Percentiles rank a stretch among this genome's conserved stretches.
These are phyloP conservation scores for Neofusicoccum umdonicola DNA, from an alignment of 2,329 filamentous ascomycete species.

Conservation along the genomic window DNA sequence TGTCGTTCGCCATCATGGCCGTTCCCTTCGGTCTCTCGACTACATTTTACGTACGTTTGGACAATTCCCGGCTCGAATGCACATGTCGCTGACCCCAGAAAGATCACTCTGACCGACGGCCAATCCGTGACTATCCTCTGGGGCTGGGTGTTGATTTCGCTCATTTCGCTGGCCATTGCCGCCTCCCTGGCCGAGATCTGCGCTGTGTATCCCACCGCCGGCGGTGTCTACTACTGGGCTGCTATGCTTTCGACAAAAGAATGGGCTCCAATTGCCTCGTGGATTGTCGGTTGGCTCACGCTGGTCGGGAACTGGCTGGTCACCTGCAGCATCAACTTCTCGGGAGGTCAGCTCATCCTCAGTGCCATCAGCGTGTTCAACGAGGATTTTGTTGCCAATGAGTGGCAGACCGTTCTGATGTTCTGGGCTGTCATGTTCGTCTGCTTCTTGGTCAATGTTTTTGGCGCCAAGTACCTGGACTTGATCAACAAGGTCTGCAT, in stretches of 20 bases:
- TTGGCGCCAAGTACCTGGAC: constrained; percentile 61
- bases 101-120: constrained; percentile 64
- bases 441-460: constrained; percentile 64
- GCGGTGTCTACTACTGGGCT: constrained; percentile 68
- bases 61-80: not conserved
- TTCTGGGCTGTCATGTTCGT: constrained; percentile 71
- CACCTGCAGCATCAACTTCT: constrained; percentile 65
- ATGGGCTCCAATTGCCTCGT: constrained; percentile 66
- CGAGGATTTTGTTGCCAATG: constrained; percentile 65
- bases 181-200: constrained; percentile 68
- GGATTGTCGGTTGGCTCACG: constrained; percentile 70
- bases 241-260: constrained; percentile 65
- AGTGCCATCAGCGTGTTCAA: constrained; percentile 67
- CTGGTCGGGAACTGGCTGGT: constrained; percentile 73
- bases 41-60: constrained; percentile 53
- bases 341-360: constrained; percentile 67
- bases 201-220: constrained; percentile 66
- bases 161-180: constrained; percentile 63
- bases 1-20: constrained; percentile 73
- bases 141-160: constrained; percentile 66
- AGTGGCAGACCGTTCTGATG: constrained; percentile 68
- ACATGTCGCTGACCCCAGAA: not conserved
- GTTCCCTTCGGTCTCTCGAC: constrained; percentile 67
- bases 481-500: constrained; percentile 72
- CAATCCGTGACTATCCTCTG: constrained; percentile 68